These are phyloP conservation scores for Cryoendolithus antarcticus DNA, from an alignment of 2,329 filamentous ascomycete species.

Conservation along the genomic window DNA sequence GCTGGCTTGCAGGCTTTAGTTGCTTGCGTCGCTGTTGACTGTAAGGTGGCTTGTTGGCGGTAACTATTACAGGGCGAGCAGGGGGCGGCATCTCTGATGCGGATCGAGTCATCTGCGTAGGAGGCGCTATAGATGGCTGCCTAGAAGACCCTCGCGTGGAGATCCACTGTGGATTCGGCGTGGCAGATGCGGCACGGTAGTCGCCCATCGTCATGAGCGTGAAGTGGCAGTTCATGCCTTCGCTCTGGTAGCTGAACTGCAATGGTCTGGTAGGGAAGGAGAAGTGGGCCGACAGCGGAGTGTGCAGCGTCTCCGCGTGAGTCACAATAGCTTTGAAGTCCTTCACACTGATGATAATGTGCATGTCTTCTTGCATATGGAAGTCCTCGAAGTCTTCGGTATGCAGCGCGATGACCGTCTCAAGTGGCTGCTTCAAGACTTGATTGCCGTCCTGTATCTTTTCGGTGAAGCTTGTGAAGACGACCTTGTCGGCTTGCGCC, in stretches of 20 bases:
- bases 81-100: conserved; percentile 32
- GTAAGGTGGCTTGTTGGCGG: conserved; percentile 19
- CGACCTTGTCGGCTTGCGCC: conserved; percentile 54
- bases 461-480: conserved; percentile 72
- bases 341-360: conserved; percentile 70
- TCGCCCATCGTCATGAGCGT: conserved; percentile 74
- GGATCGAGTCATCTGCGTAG: conserved; percentile 7
- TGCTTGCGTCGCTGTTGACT: conserved; percentile 17
- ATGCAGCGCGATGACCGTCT: conserved; percentile 67
- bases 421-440: conserved; percentile 65
- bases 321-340: conserved; percentile 70
- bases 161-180: conserved; percentile 26
- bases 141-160: conserved; percentile 19
- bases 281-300: conserved; percentile 55
- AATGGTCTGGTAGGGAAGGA: conserved; percentile 60
- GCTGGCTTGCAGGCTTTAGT: conserved; percentile 11
- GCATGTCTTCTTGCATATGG: conserved; percentile 59
- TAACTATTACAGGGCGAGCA: conserved; percentile 20
- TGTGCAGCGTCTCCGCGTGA: conserved; percentile 58
- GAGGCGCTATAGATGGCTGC: conserved; percentile 13
- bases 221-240: conserved; percentile 61
- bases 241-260: conserved; percentile 57
- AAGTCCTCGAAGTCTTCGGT: conserved; percentile 67
- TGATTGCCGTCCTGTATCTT: conserved; percentile 62
- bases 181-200: conserved; percentile 27